phyloP scores from a whole-genome alignment of 2,329 filamentous ascomycete genomes.

The Fonsecaea monophora region DNA sequence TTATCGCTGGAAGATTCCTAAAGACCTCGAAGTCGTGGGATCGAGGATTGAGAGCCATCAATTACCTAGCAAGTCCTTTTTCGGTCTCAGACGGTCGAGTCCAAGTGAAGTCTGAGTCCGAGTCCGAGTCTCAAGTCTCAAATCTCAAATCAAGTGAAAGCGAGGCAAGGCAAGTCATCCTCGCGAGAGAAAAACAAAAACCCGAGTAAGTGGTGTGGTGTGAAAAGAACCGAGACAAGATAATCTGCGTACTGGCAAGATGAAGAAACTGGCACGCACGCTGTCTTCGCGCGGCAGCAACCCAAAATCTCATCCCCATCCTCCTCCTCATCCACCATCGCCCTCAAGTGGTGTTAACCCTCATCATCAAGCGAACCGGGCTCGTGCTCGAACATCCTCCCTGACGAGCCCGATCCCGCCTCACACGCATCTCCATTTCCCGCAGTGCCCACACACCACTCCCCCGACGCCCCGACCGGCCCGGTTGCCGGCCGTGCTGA shows the following conservation, averaged over 20 bases:
- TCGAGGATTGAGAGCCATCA: too few relatives aligned
- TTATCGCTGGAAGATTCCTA: too few relatives aligned
- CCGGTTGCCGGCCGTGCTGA: slow-evolving; percentile 17
- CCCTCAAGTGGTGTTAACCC: background rate
- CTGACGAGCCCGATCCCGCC: slow-evolving; percentile 20
- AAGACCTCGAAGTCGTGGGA: too few relatives aligned
- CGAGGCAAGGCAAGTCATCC: too few relatives aligned
- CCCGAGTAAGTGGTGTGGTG: too few relatives aligned
- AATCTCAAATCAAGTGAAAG: too few relatives aligned
- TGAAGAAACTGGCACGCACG: slow-evolving; percentile 29
- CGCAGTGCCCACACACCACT: slow-evolving; percentile 25
- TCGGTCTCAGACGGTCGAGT: too few relatives aligned
- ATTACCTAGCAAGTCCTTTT: too few relatives aligned
- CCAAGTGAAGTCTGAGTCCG: too few relatives aligned
- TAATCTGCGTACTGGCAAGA: background rate
- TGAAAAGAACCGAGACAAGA: too few relatives aligned
- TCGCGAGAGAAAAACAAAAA: too few relatives aligned
- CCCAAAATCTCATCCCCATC: background rate
- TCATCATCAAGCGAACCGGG: background rate
- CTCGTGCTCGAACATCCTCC: background rate
- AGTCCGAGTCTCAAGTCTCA: too few relatives aligned
- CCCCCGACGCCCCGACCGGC: slow-evolving; percentile 29
- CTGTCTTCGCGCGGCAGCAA: slow-evolving; percentile 13
- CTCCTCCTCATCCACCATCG: background rate
- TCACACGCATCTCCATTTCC: slow-evolving; percentile 22